Conservation (phyloP, 495 filamentous ascomycete species). For the Acidomyces sp. region DNA sequence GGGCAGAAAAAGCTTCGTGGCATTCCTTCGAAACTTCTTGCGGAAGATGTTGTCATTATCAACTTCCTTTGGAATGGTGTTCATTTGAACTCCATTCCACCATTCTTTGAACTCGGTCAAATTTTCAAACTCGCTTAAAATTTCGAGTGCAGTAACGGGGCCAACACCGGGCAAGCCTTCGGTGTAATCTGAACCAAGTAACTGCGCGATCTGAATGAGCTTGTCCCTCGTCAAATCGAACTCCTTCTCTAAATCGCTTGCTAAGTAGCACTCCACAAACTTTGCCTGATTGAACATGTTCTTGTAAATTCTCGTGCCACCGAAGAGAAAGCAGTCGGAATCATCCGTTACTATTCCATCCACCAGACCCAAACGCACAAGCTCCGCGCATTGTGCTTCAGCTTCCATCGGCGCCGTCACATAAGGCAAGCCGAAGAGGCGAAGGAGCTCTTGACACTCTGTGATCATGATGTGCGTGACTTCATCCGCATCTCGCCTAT, state of each 20-base stretch:
- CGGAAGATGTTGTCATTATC: constrained; percentile 50
- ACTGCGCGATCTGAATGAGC: constrained; percentile 75
- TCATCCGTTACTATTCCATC: constrained; percentile 99
- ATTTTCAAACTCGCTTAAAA: constrained; percentile 71
- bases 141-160: constrained; percentile 84
- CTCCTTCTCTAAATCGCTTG: constrained; percentile 77
- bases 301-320: constrained; percentile 90
- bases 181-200: constrained; percentile 88
- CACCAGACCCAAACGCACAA: constrained; percentile 72
- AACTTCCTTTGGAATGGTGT: constrained; percentile 36
- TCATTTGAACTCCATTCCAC: constrained; percentile 68
- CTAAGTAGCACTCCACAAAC: constrained; percentile 89
- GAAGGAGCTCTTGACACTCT: constrained; percentile 84
- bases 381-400: constrained; percentile 90
- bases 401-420: constrained; percentile 98
- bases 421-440: constrained; percentile 86
- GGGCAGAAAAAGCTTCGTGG: constrained; percentile 73
- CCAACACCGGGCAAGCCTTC: constrained; percentile 82
- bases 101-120: constrained; percentile 67
- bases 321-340: constrained; percentile 92
- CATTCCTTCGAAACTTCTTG: constrained; percentile 61
- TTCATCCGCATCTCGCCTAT: constrained; percentile 88
- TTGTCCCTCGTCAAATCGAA: constrained; percentile 68
- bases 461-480: constrained; percentile 88
- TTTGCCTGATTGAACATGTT: constrained; percentile 99